Evolutionary conservation across 179 eudicot genomes (phyloP).

Genomic region (Spergularia azorica): DNA sequence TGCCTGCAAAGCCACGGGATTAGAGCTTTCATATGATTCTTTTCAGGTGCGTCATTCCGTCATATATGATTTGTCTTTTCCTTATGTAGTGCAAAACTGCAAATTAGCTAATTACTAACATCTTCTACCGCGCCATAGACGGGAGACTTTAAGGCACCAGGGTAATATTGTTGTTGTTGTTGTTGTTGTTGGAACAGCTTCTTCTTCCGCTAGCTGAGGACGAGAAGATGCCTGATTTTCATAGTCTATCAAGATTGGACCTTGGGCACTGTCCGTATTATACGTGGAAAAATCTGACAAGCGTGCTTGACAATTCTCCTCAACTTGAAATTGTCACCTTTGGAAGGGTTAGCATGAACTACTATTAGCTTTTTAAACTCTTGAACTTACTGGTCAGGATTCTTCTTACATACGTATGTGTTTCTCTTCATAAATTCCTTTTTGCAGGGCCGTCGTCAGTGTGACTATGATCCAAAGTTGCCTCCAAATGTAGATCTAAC

Average conservation of each 20-base stretch:
- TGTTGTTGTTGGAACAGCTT: neutral
- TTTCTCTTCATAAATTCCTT: neutral
- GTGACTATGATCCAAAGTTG: neutral
- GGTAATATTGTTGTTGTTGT: neutral
- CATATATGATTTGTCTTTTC: neutral
- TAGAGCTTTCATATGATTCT: neutral
- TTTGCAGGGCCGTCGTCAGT: neutral
- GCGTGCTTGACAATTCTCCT: constrained; percentile 3
- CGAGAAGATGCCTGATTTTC: constrained; percentile 8
- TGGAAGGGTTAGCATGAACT: constrained; percentile 4
- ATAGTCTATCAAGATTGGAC: neutral
- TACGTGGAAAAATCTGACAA: neutral
- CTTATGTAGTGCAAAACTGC: neutral
- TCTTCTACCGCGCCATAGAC: neutral
- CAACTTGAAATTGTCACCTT: constrained; percentile 11
- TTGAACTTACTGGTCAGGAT: neutral
- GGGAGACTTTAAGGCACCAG: no score
- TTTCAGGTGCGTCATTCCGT: neutral
- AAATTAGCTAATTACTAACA: neutral
- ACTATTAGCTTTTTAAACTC: neutral
- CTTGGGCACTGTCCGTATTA: neutral
- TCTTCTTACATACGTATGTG: neutral
- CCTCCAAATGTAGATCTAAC: neutral
- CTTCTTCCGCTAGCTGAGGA: neutral
- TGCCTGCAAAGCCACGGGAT: neutral